These are phyloP conservation scores for Malus hybrid DNA, from an alignment of 331 rosid species.

Conservation along the genomic window DNA sequence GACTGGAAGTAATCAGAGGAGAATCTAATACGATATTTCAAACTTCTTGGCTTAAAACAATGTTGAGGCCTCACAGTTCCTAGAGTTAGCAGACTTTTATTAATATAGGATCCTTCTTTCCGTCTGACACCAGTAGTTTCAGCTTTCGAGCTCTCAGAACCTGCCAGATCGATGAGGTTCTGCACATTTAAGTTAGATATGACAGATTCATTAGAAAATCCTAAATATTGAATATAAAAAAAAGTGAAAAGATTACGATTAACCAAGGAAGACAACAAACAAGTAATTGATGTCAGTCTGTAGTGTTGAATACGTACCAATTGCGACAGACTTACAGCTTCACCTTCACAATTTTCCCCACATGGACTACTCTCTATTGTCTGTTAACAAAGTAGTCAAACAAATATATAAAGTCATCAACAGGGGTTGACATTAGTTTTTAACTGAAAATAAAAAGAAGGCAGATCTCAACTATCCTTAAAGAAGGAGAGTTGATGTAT, in stretches of 20 bases:
- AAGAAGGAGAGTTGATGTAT: no score
- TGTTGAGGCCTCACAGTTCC: conserved; percentile 88
- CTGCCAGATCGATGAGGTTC: conserved; percentile 99
- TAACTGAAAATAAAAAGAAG: no score
- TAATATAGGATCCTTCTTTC: conserved; percentile 97
- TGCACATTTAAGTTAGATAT: conserved; percentile 64
- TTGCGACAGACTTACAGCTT: conserved; percentile 87
- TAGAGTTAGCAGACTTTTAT: conserved; percentile 92
- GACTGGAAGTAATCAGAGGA: neutral
- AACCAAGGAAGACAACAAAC: neutral
- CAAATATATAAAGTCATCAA: conserved; percentile 13
- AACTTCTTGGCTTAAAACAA: conserved; percentile 13
- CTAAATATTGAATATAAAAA: conserved; percentile 8
- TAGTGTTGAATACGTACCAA: conserved; percentile 46
- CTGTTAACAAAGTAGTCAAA: conserved; percentile 41
- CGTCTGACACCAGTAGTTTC: conserved; percentile 97
- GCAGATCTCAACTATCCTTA: no score
- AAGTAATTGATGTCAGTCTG: conserved; percentile 1
- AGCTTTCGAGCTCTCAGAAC: conserved; percentile 99
- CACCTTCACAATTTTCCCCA: conserved; percentile 87
- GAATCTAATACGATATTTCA: neutral
- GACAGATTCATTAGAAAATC: conserved; percentile 23
- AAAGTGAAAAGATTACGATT: neutral
- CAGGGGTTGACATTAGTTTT: no score
- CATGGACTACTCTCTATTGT: conserved; percentile 89